Conservation (phyloP, 169 alveolate genomes). For the Besnoitia besnoiti region DNA sequence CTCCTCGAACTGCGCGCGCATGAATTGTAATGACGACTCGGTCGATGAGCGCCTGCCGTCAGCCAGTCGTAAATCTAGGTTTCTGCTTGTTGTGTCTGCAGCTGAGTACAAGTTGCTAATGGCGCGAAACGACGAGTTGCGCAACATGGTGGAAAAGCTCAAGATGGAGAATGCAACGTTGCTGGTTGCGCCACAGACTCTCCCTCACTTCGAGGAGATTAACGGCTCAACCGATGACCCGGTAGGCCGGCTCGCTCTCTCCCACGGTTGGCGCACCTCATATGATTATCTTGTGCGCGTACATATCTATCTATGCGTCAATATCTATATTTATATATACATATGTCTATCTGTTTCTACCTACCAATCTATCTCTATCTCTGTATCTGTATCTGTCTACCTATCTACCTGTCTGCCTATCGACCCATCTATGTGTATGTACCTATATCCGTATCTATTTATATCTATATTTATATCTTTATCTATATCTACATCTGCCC, state of each 20-base stretch:
- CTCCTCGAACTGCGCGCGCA: no score
- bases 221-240: conserved; percentile 34
- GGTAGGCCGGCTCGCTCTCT: background rate
- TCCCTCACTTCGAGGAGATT: conserved; percentile 68
- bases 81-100: no score
- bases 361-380: background rate
- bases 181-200: conserved; percentile 71
- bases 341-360: background rate
- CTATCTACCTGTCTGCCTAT: background rate
- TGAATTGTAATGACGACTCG: no score
- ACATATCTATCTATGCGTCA: background rate
- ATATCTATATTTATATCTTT: background rate
- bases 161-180: conserved; percentile 72
- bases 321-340: background rate
- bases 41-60: no score
- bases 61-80: no score
- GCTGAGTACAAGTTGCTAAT: conserved; percentile 70
- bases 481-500: background rate
- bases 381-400: background rate
- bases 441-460: background rate
- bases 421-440: background rate
- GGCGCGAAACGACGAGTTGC: conserved; percentile 56
- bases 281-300: background rate
- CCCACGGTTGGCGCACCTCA: background rate
- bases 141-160: conserved; percentile 60